A percentile compares a stretch with the other conserved stretches of the same genome.
Conservation (phyloP, 768 basidiomycete species). For the Collybia mongolica region DNA sequence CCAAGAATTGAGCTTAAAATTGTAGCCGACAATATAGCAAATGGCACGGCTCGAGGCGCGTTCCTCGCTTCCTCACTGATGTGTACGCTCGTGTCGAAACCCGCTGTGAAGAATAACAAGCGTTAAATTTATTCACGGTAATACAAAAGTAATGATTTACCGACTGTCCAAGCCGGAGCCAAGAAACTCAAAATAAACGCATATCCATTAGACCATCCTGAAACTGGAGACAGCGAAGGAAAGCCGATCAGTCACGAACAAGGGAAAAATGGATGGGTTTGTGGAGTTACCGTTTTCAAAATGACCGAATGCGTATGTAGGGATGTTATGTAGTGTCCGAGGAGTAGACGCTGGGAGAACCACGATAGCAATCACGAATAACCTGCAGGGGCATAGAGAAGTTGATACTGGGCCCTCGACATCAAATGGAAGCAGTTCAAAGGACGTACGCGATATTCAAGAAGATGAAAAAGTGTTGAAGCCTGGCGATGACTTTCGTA, state of each 20-base stretch:
- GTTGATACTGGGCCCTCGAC: background rate
- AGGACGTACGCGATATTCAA: constrained; percentile 62
- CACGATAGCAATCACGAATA: constrained; percentile 66
- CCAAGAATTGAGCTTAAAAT: constrained; percentile 57
- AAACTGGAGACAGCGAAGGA: constrained; percentile 36
- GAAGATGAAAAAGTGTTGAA: constrained; percentile 71
- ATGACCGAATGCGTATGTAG: constrained; percentile 59
- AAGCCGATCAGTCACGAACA: background rate
- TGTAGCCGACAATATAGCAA: constrained; percentile 59
- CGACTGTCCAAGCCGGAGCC: constrained; percentile 42
- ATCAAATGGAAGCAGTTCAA: background rate
- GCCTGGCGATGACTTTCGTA: constrained; percentile 60
- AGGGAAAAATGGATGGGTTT: background rate
- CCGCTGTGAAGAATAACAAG: constrained; percentile 33
- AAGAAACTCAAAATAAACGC: constrained; percentile 50
- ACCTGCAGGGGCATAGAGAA: constrained; percentile 26
- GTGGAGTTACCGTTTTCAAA: constrained; percentile 53
- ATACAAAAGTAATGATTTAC: constrained; percentile 16
- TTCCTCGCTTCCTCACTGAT: constrained; percentile 74
- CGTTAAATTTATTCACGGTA: background rate
- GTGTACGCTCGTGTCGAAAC: constrained; percentile 57
- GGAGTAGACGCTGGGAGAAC: constrained; percentile 63
- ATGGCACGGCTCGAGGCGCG: constrained; percentile 66
- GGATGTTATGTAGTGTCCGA: constrained; percentile 54
- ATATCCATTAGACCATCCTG: constrained; percentile 58